phyloP scores from a whole-genome alignment of 1,284 basidiomycete genomes.

The Cryptococcus sp. region DNA sequence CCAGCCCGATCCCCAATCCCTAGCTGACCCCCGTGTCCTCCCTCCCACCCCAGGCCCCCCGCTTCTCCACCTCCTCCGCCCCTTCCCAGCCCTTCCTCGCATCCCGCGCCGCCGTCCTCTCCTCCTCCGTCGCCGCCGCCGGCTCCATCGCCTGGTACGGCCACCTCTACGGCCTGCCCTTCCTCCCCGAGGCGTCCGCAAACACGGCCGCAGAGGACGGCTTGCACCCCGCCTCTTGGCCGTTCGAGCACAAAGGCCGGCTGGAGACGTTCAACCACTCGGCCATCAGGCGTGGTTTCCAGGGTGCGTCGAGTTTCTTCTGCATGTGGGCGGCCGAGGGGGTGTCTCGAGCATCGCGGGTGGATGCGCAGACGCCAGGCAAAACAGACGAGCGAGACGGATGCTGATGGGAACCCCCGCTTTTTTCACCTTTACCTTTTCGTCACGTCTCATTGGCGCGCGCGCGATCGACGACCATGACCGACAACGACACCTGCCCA shows the following conservation, averaged over 20 bases:
- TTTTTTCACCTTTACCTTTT: background rate
- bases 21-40: background rate
- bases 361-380: too few relatives aligned
- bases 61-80: conserved; percentile 41
- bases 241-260: conserved; percentile 85
- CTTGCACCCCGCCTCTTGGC: conserved; percentile 82
- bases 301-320: conserved; percentile 47
- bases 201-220: conserved; percentile 90
- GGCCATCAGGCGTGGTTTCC: conserved; percentile 91
- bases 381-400: background rate
- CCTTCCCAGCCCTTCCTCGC: conserved; percentile 37
- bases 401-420: background rate
- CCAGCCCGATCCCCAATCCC: too few relatives aligned
- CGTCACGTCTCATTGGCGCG: background rate
- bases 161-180: conserved; percentile 83
- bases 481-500: background rate
- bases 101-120: conserved; percentile 74
- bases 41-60: conserved; percentile 20
- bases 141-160: conserved; percentile 95
- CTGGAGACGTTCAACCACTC: conserved; percentile 95
- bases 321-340: background rate
- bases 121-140: conserved; percentile 72
- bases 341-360: background rate
- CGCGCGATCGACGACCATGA: background rate
- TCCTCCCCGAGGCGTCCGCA: conserved; percentile 82